Evolutionary conservation across 352 stramenopile species (phyloP).

Genomic region (Phytophthora aleatoria): DNA sequence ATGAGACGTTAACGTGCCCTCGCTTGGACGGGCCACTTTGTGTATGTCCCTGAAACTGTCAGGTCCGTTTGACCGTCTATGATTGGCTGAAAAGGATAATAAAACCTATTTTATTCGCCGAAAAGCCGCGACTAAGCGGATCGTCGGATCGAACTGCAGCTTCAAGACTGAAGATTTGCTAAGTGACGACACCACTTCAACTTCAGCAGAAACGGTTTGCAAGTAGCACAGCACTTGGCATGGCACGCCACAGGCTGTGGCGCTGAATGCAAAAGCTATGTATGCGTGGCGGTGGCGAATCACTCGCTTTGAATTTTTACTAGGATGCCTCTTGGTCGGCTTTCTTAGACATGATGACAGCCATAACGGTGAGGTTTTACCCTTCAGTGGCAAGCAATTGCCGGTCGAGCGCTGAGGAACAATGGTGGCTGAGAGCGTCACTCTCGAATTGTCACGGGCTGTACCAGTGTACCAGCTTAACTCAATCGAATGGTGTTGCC

Average conservation of each 20-base stretch:
- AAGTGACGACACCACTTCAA: slow-evolving; percentile 30
- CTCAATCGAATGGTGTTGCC: not conserved
- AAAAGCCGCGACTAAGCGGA: slow-evolving; percentile 10
- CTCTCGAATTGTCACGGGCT: slow-evolving; percentile 10
- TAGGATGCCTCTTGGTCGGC: not conserved
- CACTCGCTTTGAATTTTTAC: not conserved
- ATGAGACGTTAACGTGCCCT: slow-evolving; percentile 34
- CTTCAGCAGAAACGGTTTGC: slow-evolving; percentile 19
- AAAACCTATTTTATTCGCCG: slow-evolving; percentile 5
- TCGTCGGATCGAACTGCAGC: slow-evolving; percentile 16
- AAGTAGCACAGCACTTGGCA: slow-evolving; percentile 14
- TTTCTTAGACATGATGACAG: not conserved
- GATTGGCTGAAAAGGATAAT: slow-evolving; percentile 4
- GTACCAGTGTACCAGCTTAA: slow-evolving; percentile 17
- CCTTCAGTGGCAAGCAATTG: not conserved
- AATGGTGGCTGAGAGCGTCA: slow-evolving; percentile 14
- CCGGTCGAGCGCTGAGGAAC: slow-evolving; percentile 6
- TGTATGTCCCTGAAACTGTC: too few relatives aligned
- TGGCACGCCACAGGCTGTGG: slow-evolving; percentile 2
- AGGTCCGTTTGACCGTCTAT: not conserved
- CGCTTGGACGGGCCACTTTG: slow-evolving; percentile 3
- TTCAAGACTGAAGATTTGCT: slow-evolving; percentile 35
- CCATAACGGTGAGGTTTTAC: not conserved
- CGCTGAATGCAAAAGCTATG: slow-evolving; percentile 13
- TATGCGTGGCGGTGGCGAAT: not conserved